Conservation (phyloP, 371 early-diverging fungal genomes). For the Blastocladiella emersonii region DNA sequence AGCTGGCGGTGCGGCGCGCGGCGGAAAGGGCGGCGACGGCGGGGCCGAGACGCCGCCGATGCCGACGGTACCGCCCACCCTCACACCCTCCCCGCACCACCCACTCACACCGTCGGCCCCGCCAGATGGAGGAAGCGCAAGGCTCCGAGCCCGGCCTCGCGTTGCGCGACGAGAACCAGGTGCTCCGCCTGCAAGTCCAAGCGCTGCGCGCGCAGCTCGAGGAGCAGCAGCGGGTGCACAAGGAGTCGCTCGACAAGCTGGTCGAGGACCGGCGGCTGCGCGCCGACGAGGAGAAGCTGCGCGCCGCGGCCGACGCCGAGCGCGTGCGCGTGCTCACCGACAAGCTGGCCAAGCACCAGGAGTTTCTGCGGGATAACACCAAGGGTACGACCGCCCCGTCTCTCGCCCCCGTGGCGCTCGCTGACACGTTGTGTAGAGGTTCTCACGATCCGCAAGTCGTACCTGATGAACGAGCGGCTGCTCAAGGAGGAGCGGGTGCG, state of each 20-base stretch:
- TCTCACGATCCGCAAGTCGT: constrained; percentile 21
- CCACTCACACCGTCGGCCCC: too few species aligned
- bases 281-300: constrained; percentile 15
- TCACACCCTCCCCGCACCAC: too few species aligned
- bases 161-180: constrained; percentile 26
- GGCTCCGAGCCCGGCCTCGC: constrained; percentile 17
- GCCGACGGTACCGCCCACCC: too few species aligned
- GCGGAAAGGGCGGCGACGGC: too few species aligned
- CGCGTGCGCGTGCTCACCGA: constrained; percentile 18
- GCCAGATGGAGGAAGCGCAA: not conserved
- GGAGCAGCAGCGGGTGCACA: constrained; percentile 22
- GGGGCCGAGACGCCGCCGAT: too few species aligned
- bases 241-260: constrained; percentile 19
- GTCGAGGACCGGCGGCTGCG: constrained; percentile 18
- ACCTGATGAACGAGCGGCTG: constrained; percentile 18
- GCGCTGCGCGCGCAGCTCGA: constrained; percentile 28
- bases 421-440: constrained; percentile 16
- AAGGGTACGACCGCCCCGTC: constrained; percentile 14
- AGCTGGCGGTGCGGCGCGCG: not conserved
- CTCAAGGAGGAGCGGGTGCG: constrained; percentile 28
- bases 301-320: constrained; percentile 20
- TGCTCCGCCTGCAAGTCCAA: constrained; percentile 21
- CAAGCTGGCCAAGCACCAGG: constrained; percentile 9
- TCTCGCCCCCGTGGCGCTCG: not conserved
- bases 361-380: constrained; percentile 32